A percentile compares a stretch with the other conserved stretches of the same genome.
These are phyloP conservation scores for Penicillium atrosanguineum DNA, from an alignment of 495 filamentous ascomycete genomes.

Conservation along the genomic window DNA sequence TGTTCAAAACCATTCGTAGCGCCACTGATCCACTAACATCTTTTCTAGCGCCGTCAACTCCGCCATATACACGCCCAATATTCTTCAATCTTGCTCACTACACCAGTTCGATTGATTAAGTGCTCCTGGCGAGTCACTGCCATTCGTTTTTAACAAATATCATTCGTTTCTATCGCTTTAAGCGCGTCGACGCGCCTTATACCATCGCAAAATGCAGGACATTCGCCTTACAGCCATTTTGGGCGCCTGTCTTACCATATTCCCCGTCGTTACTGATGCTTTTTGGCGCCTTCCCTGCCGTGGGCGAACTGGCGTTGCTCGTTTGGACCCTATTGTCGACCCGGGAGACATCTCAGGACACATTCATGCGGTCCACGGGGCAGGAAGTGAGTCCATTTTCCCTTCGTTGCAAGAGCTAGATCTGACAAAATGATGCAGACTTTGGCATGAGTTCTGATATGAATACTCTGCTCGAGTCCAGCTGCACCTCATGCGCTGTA, in stretches of 20 bases:
- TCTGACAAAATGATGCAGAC: slow-evolving; percentile 23
- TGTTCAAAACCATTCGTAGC: slow-evolving; percentile 4
- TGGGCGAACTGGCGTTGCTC: slow-evolving; percentile 58
- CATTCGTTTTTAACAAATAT: slow-evolving; percentile 6
- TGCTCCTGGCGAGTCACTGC: slow-evolving; percentile 22
- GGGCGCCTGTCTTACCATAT: slow-evolving; percentile 30
- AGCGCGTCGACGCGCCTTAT: slow-evolving; percentile 16
- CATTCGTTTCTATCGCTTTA: slow-evolving; percentile 15
- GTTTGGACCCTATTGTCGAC: slow-evolving; percentile 54
- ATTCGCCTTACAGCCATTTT: slow-evolving; percentile 19
- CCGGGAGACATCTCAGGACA: slow-evolving; percentile 46
- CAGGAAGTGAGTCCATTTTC: slow-evolving; percentile 44
- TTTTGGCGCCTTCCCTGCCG: slow-evolving; percentile 90
- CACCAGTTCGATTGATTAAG: slow-evolving; percentile 23
- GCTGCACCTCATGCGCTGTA: slow-evolving; percentile 58
- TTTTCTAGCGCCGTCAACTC: slow-evolving; percentile 7
- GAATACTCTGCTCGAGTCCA: slow-evolving; percentile 41
- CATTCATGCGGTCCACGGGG: slow-evolving; percentile 53
- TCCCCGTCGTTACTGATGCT: slow-evolving; percentile 49
- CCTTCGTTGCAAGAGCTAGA: slow-evolving; percentile 1
- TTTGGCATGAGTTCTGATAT: slow-evolving; percentile 47
- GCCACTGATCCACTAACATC: slow-evolving; percentile 14
- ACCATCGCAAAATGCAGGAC: slow-evolving; percentile 22
- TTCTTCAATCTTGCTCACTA: slow-evolving; percentile 2
- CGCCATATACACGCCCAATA: background rate